Base-by-base conservation (phyloP, 1,139 yeast species). In the Kodamaea sp. region DNA sequence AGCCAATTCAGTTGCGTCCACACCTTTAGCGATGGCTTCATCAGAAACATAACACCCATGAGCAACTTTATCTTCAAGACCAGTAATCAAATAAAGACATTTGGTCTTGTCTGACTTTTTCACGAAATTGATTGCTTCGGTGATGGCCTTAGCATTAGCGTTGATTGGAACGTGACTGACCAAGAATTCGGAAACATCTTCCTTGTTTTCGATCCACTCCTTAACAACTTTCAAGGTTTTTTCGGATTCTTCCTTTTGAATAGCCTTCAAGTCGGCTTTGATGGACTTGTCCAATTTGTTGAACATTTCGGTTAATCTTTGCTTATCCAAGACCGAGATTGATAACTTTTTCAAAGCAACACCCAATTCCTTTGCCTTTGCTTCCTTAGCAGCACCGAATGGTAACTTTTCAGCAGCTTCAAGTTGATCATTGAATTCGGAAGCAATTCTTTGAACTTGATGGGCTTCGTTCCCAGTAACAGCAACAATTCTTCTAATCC, bases 401-500 rank as follows among this genome's bases (percentile, higher is more conserved):
- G 78, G 74, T 54, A 79, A 60, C 40, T 72, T 67, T 38, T 73
- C 80, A 38, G 85, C 79, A 32, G 72, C 70, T 34, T 68, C 75
- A 46, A 92, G 75, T 41, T 77, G 72, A 37, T 67, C 70, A 32
- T 73, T 83, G 58, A 83, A 89, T 40, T 84, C 92, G 29, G 62
- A 59, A 37, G 97, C 96, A 48, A 83, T 59, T 60, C 86, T 77
- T 73, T 90, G 96, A 37, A 89, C 97, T 54, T 81, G 88, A 54
- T 79, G 82, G 12, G 98, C 98, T 54, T 82, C 95, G 41, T 78
- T 73, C 35, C 97, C 97, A 27, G 97, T 86, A 39, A 90, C 96
- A 22, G 97, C 97, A 44, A 92, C 96, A 60, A 92, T 85, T 75
- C 99, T 88, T 70, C 99, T 81, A 47, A 87, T 88, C 65, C 99